These are phyloP conservation scores for Ceratobasidium sp. DNA, from an alignment of 1,284 basidiomycete species.

Conservation along the genomic window DNA sequence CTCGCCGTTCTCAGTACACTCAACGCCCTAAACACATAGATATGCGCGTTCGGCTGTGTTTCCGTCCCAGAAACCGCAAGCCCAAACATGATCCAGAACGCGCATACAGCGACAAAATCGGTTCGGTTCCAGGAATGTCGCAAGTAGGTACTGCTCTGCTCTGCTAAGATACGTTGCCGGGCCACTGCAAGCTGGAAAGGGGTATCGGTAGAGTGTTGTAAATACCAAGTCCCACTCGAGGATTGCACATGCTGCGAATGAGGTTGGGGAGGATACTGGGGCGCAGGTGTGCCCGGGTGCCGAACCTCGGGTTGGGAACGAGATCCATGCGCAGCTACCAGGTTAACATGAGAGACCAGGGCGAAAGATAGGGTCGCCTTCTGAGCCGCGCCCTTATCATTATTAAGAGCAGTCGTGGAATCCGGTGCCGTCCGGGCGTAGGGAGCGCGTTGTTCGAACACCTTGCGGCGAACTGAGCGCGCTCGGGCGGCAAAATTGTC, in stretches of 20 bases:
- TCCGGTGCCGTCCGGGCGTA: not conserved
- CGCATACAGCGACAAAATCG: conserved; percentile 86
- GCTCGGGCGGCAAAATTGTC: conserved; percentile 43
- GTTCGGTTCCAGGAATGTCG: conserved; percentile 96
- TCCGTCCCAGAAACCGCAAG: conserved; percentile 80
- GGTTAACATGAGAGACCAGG: conserved; percentile 28
- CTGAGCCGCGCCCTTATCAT: conserved; percentile 3
- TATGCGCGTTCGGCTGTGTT: conserved; percentile 71
- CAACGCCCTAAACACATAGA: conserved; percentile 91
- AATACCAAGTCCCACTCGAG: conserved; percentile 26
- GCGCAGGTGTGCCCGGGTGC: conserved; percentile 17
- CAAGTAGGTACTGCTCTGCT: conserved; percentile 78
- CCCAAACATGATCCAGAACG: conserved; percentile 82
- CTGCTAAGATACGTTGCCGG: conserved; percentile 68
- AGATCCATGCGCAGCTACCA: conserved; percentile 32
- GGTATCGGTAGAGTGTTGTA: conserved; percentile 62
- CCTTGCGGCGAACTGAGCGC: conserved; percentile 38
- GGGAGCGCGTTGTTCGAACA: conserved; percentile 40
- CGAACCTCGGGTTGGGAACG: conserved; percentile 22
- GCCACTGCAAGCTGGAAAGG: conserved; percentile 77
- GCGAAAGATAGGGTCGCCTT: conserved; percentile 40
- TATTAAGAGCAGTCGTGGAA: conserved; percentile 20
- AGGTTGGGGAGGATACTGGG: conserved; percentile 39
- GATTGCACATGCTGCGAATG: conserved; percentile 44
- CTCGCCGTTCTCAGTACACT: conserved; percentile 89